Base-by-base conservation (phyloP, 441 rosid genomes). In the Populus hybrid region DNA sequence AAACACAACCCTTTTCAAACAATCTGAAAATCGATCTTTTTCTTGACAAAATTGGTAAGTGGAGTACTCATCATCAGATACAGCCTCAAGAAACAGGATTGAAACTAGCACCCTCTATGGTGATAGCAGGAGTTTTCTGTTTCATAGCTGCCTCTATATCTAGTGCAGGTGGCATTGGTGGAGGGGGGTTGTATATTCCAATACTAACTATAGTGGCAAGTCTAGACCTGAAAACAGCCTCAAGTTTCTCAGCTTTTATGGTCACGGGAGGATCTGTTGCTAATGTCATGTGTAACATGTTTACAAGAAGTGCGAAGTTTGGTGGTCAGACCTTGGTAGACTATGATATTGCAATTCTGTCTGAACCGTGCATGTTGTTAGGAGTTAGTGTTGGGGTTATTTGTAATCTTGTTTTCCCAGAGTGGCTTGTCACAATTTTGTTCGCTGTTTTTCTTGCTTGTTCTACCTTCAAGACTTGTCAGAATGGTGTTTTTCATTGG, bases 151-250 rank as follows among this genome's bases (percentile, higher is more conserved):
- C 96, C 8, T 76, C 92, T 0, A 84, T 95, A 28, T 93, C 99
- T 0, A 93, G 98, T 75, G 99, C 98, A 2, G 99, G 99, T 21
- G 99, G 99, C n/a, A 90, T 93, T 23, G 98, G 99, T 0, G 99
- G 98, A 4, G 98, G 99, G 30, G 99, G 98, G 3, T 79, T 95
- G 30, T 95, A 83, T 78, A 89, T 95, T 46, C 98, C 99, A 1
- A 88, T 95, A 57, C 79, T 95, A 74, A 89, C 89, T 6, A 84
- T 95, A 34, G 80, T 90, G 9, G 92, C 92, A 63, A 91, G 95
- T 23, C 59, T 93, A 16, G 94, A 93, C 87, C 92, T 95, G 74
- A 93, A 88, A 85, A 85, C 91, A 16, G 98, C 99, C 14, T 87
- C 97, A 0, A 73, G 87, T 76, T 92, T 92, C 84, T 92, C 99